Percentiles rank a stretch among this genome's conserved stretches.
Conservation (phyloP, 768 basidiomycete genomes). For the Lactarius deliciosus region DNA sequence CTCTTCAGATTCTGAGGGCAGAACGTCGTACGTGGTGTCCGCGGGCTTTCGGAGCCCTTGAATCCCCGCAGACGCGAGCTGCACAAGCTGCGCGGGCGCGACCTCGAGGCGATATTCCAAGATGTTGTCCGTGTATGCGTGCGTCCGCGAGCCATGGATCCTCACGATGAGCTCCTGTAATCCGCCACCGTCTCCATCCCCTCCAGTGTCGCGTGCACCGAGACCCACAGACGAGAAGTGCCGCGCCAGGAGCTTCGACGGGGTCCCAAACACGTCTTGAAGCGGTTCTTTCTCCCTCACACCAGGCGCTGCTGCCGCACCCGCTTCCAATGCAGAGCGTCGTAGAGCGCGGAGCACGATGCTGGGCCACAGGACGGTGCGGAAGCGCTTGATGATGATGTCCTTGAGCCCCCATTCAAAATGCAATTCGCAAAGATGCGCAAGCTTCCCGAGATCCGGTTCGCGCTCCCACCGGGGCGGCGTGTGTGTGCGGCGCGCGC, state of each 20-base stretch:
- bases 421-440: slow-evolving; percentile 77
- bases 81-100: slow-evolving; percentile 63
- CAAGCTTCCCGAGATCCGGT: slow-evolving; percentile 69
- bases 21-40: slow-evolving; percentile 30
- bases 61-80: slow-evolving; percentile 63
- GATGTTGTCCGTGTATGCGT: slow-evolving; percentile 66
- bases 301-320: slow-evolving; percentile 31
- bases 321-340: slow-evolving; percentile 48
- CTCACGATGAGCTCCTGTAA: slow-evolving; percentile 54
- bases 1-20: slow-evolving; percentile 46
- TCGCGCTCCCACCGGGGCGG: slow-evolving; percentile 48
- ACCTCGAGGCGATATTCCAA: slow-evolving; percentile 83
- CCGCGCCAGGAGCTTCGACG: slow-evolving; percentile 51
- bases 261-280: slow-evolving; percentile 39
- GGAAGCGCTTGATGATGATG: slow-evolving; percentile 78
- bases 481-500: slow-evolving; percentile 42
- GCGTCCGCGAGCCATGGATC: slow-evolving; percentile 63
- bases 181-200: slow-evolving; percentile 39
- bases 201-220: slow-evolving; percentile 32
- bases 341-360: slow-evolving; percentile 69
- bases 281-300: not conserved
- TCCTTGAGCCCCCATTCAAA: slow-evolving; percentile 93
- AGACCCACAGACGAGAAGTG: slow-evolving; percentile 52
- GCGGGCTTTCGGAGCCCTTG: slow-evolving; percentile 52
- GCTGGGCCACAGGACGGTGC: slow-evolving; percentile 79